Base-by-base conservation (phyloP, 2,329 filamentous ascomycete species). In the Xylaria digitata region DNA sequence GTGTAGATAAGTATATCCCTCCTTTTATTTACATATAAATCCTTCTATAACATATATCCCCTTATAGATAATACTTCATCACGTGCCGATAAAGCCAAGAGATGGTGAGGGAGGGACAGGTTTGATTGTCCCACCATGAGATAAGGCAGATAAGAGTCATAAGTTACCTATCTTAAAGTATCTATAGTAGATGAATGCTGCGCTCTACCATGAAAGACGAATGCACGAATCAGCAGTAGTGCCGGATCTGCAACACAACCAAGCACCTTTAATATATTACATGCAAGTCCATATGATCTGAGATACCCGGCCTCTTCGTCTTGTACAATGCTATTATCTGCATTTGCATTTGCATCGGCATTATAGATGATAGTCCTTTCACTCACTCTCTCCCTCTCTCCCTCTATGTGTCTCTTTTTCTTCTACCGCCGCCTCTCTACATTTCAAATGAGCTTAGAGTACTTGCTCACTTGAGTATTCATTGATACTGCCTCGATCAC, bases 221-320 rank as follows among this genome's bases (percentile, higher is more conserved):
- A 26, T 48, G 54, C 32, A 59, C 59, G 59, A 66, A 62, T 62
- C 63, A 59, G 40, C 59, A 26, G 42, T 26, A 19, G 34, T 21
- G 9, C 34, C 11, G 34, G 42, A 54, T 26, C 45, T 49, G 57
- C 62, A 53, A 52, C 46, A 60, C 37, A 23, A 21, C 40, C 32
- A 32, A 42, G 34, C 57, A n/a, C 26, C 34, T 30, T 21, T 19
- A 45, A 21, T 50, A 43, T 48, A 34, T 17, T 11, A 23, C 32
- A 61, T 37, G 46, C 45, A 13, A 21, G 9, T 23, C 17, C 7
- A 37, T 57, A 52, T 61, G 23, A 53, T 23, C 15, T 42, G 52
- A 17, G 7, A 21, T 30, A 42, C 9, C 34, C 19, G 26, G 42
- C 6, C 37, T 32, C 15, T 26, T 5, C 43, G 26, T 52, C 34